A percentile compares a stretch with the other conserved stretches of the same genome.
Conservation (phyloP, 2,329 filamentous ascomycete genomes). For the Claviceps arundinis region DNA sequence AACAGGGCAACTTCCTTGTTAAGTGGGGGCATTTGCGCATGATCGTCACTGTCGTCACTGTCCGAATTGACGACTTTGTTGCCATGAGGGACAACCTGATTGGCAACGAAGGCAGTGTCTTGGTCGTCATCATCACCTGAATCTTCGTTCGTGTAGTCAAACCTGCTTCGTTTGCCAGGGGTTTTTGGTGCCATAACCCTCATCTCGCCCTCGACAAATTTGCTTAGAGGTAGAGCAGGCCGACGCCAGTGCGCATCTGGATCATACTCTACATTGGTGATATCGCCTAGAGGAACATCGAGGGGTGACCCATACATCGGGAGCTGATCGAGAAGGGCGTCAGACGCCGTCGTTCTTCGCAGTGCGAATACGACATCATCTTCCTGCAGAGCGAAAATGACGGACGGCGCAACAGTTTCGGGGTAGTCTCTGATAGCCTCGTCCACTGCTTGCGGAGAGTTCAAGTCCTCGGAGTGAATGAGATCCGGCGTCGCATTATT, state of each 20-base stretch:
- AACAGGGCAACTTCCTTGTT: constrained; percentile 76
- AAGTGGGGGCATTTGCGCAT: constrained; percentile 47
- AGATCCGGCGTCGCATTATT: constrained; percentile 53
- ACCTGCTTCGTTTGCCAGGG: constrained; percentile 68
- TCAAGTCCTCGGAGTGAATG: constrained; percentile 48
- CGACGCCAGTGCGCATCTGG: constrained; percentile 62
- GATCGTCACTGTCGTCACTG: constrained; percentile 11
- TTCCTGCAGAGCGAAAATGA: constrained; percentile 69
- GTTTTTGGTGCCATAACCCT: constrained; percentile 52
- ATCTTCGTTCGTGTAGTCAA: constrained; percentile 63
- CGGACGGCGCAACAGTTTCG: constrained; percentile 52
- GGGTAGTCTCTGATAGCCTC: constrained; percentile 26
- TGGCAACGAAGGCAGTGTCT: constrained; percentile 41
- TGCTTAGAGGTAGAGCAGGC: constrained; percentile 72
- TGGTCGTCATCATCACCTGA: constrained; percentile 44
- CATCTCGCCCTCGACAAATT: constrained; percentile 73
- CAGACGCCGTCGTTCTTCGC: constrained; percentile 58
- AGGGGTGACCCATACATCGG: constrained; percentile 63
- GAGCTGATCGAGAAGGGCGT: constrained; percentile 66
- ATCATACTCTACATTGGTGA: constrained; percentile 43
- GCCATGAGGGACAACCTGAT: constrained; percentile 23
- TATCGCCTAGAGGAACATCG: constrained; percentile 42
- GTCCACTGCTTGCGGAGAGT: constrained; percentile 35
- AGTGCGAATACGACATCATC: constrained; percentile 73
- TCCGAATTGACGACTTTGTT: too few relatives aligned